Evolutionary conservation across 768 basidiomycete species (phyloP).

Genomic region (Psilocybe cyanescens): DNA sequence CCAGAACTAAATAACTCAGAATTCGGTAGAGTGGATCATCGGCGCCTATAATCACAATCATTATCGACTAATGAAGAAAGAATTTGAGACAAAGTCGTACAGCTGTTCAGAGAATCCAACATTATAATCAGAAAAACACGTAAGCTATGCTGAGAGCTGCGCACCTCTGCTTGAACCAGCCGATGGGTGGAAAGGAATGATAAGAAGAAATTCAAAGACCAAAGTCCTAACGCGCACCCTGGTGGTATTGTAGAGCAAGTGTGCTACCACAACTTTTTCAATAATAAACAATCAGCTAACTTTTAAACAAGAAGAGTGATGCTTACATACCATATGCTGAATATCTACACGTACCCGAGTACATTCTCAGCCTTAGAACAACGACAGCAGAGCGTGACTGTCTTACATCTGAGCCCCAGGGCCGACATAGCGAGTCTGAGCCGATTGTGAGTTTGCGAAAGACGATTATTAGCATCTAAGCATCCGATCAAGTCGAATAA

Average conservation of each 20-base stretch:
- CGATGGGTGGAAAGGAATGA: too few relatives aligned
- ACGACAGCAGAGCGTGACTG: background rate
- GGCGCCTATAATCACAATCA: too few relatives aligned
- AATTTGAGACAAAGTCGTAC: background rate
- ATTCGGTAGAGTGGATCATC: background rate
- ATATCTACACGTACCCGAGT: background rate
- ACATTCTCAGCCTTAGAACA: background rate
- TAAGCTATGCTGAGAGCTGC: too few relatives aligned
- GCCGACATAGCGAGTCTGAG: background rate
- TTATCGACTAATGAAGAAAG: background rate
- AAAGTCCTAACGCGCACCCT: background rate
- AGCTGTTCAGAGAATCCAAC: too few relatives aligned
- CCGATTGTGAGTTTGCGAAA: background rate
- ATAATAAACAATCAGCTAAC: background rate
- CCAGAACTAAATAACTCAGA: background rate
- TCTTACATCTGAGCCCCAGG: background rate
- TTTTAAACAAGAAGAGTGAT: background rate
- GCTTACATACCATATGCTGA: background rate
- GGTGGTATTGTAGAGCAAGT: background rate
- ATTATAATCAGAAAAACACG: too few relatives aligned
- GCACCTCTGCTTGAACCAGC: too few relatives aligned
- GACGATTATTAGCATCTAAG: background rate
- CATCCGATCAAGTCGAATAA: too few relatives aligned
- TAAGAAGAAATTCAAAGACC: background rate
- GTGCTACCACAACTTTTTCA: background rate